These are phyloP conservation scores for Fusarium subglutinans DNA, from an alignment of 2,329 filamentous ascomycete genomes.

Conservation along the genomic window DNA sequence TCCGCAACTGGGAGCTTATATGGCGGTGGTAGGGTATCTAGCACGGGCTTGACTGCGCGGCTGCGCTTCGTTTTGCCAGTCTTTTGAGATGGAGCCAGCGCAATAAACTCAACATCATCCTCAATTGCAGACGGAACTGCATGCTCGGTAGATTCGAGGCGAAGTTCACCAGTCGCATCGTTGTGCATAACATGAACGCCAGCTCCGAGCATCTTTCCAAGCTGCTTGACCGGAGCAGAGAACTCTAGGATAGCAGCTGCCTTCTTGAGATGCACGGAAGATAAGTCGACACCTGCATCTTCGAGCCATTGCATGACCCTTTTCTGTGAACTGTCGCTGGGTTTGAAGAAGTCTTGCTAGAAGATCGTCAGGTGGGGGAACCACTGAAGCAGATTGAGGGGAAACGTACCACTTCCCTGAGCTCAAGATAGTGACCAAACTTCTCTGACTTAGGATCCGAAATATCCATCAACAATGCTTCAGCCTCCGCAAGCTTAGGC, in stretches of 20 bases:
- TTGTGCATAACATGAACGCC: background rate
- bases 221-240: background rate
- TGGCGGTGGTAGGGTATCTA: background rate
- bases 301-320: background rate
- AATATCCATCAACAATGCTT: background rate
- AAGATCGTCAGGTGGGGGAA: too few relatives aligned
- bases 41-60: background rate
- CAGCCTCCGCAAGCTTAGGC: background rate
- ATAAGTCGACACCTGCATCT: background rate
- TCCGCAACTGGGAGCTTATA: background rate
- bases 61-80: background rate
- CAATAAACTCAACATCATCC: background rate
- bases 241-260: background rate
- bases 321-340: background rate
- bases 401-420: background rate
- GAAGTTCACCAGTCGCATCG: background rate
- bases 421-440: background rate
- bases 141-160: background rate
- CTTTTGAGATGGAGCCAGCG: background rate
- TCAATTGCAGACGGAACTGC: background rate
- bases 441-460: background rate
- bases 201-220: background rate
- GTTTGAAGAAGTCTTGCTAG: background rate
- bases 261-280: background rate
- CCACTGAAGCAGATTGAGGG: too few relatives aligned